A percentile compares a stretch with the other conserved stretches of the same genome.
Conservation (phyloP, 208 protist genomes). For the Wallacemonas sp. region DNA sequence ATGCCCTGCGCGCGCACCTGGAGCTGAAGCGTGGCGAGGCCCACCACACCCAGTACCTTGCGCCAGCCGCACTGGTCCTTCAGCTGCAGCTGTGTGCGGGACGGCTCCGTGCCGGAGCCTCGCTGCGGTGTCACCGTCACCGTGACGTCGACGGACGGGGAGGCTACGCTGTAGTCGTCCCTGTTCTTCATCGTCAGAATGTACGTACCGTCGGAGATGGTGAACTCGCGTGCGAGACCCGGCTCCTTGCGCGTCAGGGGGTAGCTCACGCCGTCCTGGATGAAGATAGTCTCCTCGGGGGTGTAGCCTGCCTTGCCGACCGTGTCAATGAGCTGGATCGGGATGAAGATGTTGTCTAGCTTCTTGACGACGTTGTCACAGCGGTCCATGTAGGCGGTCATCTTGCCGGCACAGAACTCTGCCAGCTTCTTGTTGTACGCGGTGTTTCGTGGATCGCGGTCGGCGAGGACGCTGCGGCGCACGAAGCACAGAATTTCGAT, state of each 20-base stretch:
- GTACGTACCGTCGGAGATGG: constrained; percentile 63
- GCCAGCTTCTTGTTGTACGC: constrained; percentile 50
- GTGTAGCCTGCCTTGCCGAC: constrained; percentile 42
- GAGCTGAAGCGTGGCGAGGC: constrained; percentile 33
- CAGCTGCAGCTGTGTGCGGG: constrained; percentile 34
- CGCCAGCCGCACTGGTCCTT: constrained; percentile 64
- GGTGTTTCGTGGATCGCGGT: constrained; percentile 27
- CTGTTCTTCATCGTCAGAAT: constrained; percentile 66
- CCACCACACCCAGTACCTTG: constrained; percentile 50
- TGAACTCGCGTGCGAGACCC: constrained; percentile 37
- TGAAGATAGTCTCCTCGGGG: constrained; percentile 41
- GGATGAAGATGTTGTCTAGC: constrained; percentile 66
- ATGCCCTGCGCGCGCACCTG: constrained; percentile 47
- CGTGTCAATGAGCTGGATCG: constrained; percentile 53
- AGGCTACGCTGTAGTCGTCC: constrained; percentile 72
- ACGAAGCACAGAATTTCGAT: constrained; percentile 81
- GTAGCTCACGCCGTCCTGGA: constrained; percentile 39
- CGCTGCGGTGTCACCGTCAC: constrained; percentile 39
- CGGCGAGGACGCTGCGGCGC: constrained; percentile 46
- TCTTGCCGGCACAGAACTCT: constrained; percentile 65
- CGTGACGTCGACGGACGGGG: constrained; percentile 44
- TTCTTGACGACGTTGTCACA: constrained; percentile 67
- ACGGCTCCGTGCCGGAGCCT: constrained; percentile 22
- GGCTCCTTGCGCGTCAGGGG: constrained; percentile 47
- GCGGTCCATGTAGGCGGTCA: constrained; percentile 71